A percentile compares a stretch with the other conserved stretches of the same genome.
These are phyloP conservation scores for Ustilago tritici DNA, from an alignment of 1,284 basidiomycete genomes.

Conservation along the genomic window DNA sequence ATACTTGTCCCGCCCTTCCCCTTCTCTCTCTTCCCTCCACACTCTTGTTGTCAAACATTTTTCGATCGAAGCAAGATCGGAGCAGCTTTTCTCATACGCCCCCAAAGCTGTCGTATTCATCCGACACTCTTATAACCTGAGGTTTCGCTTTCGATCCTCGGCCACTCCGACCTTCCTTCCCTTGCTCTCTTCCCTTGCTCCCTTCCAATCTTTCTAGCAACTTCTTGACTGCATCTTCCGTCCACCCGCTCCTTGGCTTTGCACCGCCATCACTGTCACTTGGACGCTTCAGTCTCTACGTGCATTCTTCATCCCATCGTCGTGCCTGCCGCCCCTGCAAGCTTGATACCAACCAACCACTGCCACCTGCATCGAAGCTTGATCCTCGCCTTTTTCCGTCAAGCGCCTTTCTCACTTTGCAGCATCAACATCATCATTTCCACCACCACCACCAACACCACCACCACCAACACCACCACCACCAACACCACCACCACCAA, in stretches of 20 bases:
- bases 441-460: no score
- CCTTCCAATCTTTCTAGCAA: not conserved
- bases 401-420: not conserved
- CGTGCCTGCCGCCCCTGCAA: conserved; percentile 28
- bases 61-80: not conserved
- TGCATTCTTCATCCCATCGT: conserved; percentile 8
- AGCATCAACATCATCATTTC: no score
- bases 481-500: not conserved
- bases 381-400: not conserved
- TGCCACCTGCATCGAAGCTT: not conserved
- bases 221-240: not conserved
- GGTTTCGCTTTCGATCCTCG: not conserved
- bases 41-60: not conserved
- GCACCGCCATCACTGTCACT: not conserved
- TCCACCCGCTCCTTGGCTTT: not conserved
- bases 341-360: conserved; percentile 13
- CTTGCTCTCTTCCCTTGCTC: no score
- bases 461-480: no score
- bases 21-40: not conserved
- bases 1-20: not conserved
- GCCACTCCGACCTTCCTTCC: not conserved
- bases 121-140: conserved; percentile 1
- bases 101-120: not conserved
- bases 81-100: not conserved
- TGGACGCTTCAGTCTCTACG: not conserved